These are phyloP conservation scores for Globisporangium cederbergense DNA, from an alignment of 352 stramenopile genomes.

Conservation along the genomic window DNA sequence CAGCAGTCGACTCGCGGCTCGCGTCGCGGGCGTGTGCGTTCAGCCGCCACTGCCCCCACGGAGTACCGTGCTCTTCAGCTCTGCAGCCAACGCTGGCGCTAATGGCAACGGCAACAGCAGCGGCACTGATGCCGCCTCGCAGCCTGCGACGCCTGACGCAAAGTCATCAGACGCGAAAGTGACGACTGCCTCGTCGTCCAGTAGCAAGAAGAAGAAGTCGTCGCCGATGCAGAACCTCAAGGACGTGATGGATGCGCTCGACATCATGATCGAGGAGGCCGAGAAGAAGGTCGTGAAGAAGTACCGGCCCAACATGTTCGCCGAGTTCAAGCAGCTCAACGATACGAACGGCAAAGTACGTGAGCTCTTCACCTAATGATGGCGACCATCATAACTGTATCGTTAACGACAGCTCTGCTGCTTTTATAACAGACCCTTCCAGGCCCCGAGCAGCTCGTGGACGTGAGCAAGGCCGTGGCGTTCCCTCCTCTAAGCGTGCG, in stretches of 20 bases:
- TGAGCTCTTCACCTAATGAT: background rate
- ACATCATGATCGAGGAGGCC: conserved; percentile 81
- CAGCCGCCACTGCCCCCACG: background rate
- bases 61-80: background rate
- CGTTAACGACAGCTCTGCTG: background rate
- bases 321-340: conserved; percentile 88
- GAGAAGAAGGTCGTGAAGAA: conserved; percentile 85
- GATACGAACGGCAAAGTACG: conserved; percentile 75
- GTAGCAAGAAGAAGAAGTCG: conserved; percentile 28
- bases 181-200: background rate
- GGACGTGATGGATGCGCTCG: conserved; percentile 68
- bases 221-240: conserved; percentile 72
- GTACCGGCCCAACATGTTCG: conserved; percentile 86
- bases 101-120: background rate
- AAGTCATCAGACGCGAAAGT: background rate
- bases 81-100: background rate
- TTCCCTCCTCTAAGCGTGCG: conserved; percentile 58
- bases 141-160: background rate
- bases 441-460: conserved; percentile 43
- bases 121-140: background rate
- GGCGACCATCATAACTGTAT: background rate
- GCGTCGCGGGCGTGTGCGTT: background rate
- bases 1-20: background rate
- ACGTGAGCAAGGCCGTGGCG: conserved; percentile 49
- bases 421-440: conserved; percentile 30